Conservation (phyloP, 2,329 filamentous ascomycete genomes). For the Verticillium dahliae region DNA sequence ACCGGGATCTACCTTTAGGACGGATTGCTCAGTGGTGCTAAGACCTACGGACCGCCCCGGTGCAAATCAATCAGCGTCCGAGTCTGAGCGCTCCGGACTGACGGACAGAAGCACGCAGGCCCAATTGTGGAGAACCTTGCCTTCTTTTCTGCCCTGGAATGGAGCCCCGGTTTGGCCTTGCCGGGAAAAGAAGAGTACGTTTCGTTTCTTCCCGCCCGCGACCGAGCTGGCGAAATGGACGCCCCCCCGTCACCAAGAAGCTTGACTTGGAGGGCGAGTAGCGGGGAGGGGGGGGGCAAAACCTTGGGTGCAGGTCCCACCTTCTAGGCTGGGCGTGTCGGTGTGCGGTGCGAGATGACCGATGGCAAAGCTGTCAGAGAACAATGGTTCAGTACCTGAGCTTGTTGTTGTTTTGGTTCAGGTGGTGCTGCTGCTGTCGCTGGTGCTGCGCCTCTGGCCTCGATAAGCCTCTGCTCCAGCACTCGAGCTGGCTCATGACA, state of each 20-base stretch:
- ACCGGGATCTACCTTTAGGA: not conserved
- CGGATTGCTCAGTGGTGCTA: not conserved
- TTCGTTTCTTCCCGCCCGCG: not conserved
- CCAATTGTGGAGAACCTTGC: conserved; percentile 24
- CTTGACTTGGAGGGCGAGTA: not conserved
- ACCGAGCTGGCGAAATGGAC: not conserved
- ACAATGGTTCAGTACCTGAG: not conserved
- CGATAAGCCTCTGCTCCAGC: not conserved
- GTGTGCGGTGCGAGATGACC: not conserved
- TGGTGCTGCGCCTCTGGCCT: not conserved
- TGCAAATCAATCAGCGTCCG: conserved; percentile 9
- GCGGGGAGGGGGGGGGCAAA: not conserved
- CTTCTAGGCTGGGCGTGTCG: not conserved
- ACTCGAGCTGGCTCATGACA: not conserved
- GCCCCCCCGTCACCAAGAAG: not conserved
- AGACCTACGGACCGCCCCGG: conserved; percentile 3
- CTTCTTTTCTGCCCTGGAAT: not conserved
- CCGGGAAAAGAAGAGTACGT: not conserved
- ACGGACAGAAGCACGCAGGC: conserved; percentile 25
- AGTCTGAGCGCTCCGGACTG: conserved; percentile 6
- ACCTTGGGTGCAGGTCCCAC: not conserved
- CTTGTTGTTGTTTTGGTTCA: not conserved
- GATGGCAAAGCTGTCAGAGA: not conserved
- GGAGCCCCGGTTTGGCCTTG: conserved; percentile 8
- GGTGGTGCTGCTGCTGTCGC: not conserved